Percentiles rank a stretch among this genome's conserved stretches.
These are phyloP conservation scores for Mycena sanguinolenta DNA, from an alignment of 768 basidiomycete species.

Conservation along the genomic window DNA sequence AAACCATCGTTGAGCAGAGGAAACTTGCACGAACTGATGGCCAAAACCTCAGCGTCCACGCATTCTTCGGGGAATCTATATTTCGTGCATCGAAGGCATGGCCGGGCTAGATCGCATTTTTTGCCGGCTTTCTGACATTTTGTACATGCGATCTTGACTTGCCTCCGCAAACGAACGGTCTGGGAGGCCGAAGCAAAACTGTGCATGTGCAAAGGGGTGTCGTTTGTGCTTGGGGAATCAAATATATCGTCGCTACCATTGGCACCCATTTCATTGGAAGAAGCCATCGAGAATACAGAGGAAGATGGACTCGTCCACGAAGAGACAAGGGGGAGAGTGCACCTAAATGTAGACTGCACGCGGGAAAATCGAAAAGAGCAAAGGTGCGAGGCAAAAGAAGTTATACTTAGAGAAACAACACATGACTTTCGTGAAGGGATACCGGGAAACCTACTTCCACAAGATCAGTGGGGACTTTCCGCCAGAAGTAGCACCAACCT, in stretches of 20 bases:
- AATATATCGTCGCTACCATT: conserved; percentile 47
- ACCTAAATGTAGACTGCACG: background rate
- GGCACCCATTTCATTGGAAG: conserved; percentile 49
- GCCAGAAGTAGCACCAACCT: background rate
- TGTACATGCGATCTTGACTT: conserved; percentile 94
- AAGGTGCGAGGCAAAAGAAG: conserved; percentile 16
- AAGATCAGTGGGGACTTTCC: background rate
- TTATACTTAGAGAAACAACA: conserved; percentile 31
- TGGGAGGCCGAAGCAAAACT: conserved; percentile 61
- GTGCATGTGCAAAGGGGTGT: conserved; percentile 72
- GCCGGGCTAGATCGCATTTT: conserved; percentile 89
- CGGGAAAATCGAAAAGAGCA: conserved; percentile 7
- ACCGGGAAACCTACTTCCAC: conserved; percentile 22
- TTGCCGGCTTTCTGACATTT: conserved; percentile 94
- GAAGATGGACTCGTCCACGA: conserved; percentile 23
- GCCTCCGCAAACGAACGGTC: conserved; percentile 60
- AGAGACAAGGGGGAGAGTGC: conserved; percentile 10
- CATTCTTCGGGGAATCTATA: conserved; percentile 85
- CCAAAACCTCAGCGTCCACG: conserved; percentile 73
- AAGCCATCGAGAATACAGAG: conserved; percentile 46
- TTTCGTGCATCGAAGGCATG: conserved; percentile 93
- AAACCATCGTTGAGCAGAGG: conserved; percentile 44
- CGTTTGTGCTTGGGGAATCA: conserved; percentile 51
- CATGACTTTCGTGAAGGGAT: conserved; percentile 24
- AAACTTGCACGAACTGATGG: background rate